Evolutionary conservation across 2,329 filamentous ascomycete species (phyloP), one percentile per base, ranked within the genome.

Genomic region (Hypoxylon sp.): DNA sequence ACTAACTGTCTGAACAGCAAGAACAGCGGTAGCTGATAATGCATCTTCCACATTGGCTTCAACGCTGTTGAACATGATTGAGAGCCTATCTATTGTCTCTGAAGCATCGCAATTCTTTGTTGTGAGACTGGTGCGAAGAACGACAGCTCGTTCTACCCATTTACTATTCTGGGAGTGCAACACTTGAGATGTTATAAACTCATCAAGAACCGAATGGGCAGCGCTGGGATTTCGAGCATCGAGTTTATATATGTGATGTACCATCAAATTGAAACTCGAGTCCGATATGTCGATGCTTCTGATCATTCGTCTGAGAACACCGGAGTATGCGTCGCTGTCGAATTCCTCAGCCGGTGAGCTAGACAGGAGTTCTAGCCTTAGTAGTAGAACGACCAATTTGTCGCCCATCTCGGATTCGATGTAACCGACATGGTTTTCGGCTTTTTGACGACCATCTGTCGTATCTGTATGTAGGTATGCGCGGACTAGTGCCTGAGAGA

Each of bases 61-160:
- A 1, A 89, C 66, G 1, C 50, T 53, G 8, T 63, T 56, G 12
- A 70, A 23, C 48, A 69, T 35, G 13, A 27, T 41, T 23, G 55
- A 40, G 32, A 71, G 61, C 16, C 47, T 55, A 26, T 67, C 57
- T 25, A 69, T 67, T 50, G 68, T 60, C 23, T 66, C 41, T 9
- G 58, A 25, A 57, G 75, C 73, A 58, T 62, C 71, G 45, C 60
- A 74, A n/a, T 73, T 76, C 43, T 74, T 75, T 0, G 81, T 83
- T 4, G 78, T 73, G 65, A 91, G 82, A 79, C 85, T 88, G 4
- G 91, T 72, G 2, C 88, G 80, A 4, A 83, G 84, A 12, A 95
- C 76, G 7, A 91, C 68, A 0, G 81, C 77, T 60, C 83, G 88
- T 52, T 92, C 89, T 21, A 90, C 74, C 84, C 86, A 90, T 2